Evolutionary conservation across 2,329 filamentous ascomycete species (phyloP).

Genomic region (Botrytis sinoallii): DNA sequence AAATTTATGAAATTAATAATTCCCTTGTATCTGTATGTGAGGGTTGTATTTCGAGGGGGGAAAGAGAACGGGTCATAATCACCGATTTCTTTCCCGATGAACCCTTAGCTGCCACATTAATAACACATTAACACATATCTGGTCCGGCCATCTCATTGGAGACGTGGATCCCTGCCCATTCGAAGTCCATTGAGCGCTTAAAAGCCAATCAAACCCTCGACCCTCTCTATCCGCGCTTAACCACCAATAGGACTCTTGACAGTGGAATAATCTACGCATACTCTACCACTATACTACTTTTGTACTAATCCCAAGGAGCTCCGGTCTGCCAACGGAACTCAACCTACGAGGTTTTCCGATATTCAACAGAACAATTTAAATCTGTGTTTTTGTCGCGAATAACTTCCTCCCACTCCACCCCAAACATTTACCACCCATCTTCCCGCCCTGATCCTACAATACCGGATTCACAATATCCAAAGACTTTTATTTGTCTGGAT

Average conservation of each 20-base stretch:
- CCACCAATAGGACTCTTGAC: background rate
- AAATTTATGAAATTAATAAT: conserved; percentile 4
- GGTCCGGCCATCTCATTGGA: conserved; percentile 1
- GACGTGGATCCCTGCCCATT: background rate
- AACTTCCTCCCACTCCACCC: conserved; percentile 20
- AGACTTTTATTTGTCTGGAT: conserved; percentile 31
- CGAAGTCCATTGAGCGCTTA: background rate
- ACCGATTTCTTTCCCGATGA: conserved; percentile 3
- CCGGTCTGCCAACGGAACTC: conserved; percentile 11
- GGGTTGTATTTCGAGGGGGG: background rate
- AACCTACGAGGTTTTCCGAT: conserved; percentile 25
- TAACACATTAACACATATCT: conserved; percentile 12
- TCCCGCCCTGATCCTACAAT: conserved; percentile 15
- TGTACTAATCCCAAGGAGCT: conserved; percentile 4
- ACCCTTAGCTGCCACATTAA: conserved; percentile 11
- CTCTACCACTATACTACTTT: background rate
- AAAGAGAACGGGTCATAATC: background rate
- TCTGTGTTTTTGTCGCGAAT: conserved; percentile 21
- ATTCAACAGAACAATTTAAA: conserved; percentile 28
- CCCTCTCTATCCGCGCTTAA: background rate
- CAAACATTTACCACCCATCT: background rate
- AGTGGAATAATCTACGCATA: background rate
- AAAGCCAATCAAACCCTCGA: background rate
- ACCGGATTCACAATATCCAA: conserved; percentile 28
- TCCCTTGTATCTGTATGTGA: background rate